phyloP scores from a whole-genome alignment of 2,329 filamentous ascomycete species.

The Microcyclosporella mali region DNA sequence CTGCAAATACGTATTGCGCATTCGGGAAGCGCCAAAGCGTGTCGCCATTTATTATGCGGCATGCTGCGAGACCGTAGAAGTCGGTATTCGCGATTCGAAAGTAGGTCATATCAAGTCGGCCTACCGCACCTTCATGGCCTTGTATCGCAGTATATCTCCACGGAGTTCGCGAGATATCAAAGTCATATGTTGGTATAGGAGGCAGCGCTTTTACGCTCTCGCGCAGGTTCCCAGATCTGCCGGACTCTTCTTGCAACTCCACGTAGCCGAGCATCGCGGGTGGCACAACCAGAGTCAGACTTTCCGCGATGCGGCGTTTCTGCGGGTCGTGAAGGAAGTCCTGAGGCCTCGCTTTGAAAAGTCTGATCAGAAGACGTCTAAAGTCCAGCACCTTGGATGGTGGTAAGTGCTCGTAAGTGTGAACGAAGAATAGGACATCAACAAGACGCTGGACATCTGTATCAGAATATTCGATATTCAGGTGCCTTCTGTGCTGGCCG shows the following conservation, averaged over 20 bases:
- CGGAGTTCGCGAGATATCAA: not conserved
- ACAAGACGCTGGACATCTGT: not conserved
- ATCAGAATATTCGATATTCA: not conserved
- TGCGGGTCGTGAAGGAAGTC: not conserved
- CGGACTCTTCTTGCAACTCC: not conserved
- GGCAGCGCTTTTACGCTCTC: not conserved
- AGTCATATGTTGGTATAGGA: not conserved
- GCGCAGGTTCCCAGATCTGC: not conserved
- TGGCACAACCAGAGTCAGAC: not conserved
- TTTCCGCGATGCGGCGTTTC: not conserved
- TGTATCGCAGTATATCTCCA: not conserved
- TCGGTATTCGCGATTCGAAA: not conserved
- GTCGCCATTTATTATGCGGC: not conserved
- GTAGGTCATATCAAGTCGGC: not conserved
- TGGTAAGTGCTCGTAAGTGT: not conserved
- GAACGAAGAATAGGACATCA: not conserved
- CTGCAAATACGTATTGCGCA: not conserved
- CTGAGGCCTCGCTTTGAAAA: not conserved
- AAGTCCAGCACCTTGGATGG: not conserved
- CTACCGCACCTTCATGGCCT: not conserved
- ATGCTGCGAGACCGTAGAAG: not conserved
- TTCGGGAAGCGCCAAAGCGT: not conserved
- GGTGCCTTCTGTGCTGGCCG: not conserved
- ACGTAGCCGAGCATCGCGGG: not conserved
- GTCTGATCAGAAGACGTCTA: not conserved